These are phyloP conservation scores for Helichrysum umbraculigerum DNA, from an alignment of 129 eudicot species.

Conservation along the genomic window DNA sequence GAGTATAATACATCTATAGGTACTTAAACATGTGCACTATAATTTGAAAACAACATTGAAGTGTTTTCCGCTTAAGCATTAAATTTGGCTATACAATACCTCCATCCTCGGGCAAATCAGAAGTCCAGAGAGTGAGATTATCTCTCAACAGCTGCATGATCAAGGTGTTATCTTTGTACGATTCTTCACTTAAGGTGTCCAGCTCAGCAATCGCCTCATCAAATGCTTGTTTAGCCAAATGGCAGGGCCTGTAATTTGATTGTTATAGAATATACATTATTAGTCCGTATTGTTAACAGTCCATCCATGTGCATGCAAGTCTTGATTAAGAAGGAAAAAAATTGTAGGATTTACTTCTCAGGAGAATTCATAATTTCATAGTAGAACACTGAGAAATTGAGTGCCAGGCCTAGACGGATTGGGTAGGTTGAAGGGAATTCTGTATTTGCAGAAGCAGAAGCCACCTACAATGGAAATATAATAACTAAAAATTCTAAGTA, in stretches of 20 bases:
- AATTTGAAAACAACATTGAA: neutral
- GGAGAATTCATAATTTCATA: slow-evolving; percentile 98
- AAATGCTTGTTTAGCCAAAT: slow-evolving; percentile 97
- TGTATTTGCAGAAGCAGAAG: slow-evolving; percentile 78
- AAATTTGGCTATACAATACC: slow-evolving; percentile 32
- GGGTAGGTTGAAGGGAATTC: slow-evolving; percentile 99
- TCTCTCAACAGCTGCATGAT: slow-evolving; percentile 98
- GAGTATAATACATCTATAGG: neutral
- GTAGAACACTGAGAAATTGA: slow-evolving; percentile 97
- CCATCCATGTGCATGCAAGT: slow-evolving; percentile 16
- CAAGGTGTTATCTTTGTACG: slow-evolving; percentile 97
- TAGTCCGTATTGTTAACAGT: too few species aligned
- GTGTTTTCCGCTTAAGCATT: too few species aligned
- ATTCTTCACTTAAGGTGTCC: slow-evolving; percentile 96
- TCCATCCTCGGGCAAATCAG: slow-evolving; percentile 98
- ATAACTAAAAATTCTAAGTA: neutral
- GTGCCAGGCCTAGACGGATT: slow-evolving; percentile 96
- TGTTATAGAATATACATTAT: neutral
- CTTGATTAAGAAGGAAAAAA: slow-evolving; percentile 1
- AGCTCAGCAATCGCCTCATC: slow-evolving; percentile 98
- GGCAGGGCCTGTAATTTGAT: slow-evolving; percentile 72
- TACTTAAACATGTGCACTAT: neutral
- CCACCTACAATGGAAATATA: slow-evolving; percentile 56
- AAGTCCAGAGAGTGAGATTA: slow-evolving; percentile 99
- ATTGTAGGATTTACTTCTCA: slow-evolving; percentile 53